These are phyloP conservation scores for Pyrenophora graminea DNA, from an alignment of 2,329 filamentous ascomycete genomes.

Conservation along the genomic window DNA sequence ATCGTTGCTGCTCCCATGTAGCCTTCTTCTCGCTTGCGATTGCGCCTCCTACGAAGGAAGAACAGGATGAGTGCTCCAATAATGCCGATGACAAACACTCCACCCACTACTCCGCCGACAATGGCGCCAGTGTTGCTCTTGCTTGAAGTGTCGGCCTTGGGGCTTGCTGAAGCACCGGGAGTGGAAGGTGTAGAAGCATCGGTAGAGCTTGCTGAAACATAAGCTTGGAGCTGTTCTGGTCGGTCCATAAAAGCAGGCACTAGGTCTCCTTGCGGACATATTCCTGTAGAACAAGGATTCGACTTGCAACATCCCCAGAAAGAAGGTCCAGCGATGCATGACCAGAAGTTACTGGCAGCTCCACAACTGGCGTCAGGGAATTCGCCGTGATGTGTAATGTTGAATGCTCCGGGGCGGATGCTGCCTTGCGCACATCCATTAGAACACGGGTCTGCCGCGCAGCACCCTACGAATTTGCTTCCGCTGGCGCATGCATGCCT, in stretches of 20 bases:
- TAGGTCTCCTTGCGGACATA: slow-evolving; percentile 38
- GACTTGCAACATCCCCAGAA: slow-evolving; percentile 33
- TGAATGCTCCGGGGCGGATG: slow-evolving; percentile 42
- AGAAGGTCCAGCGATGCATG: slow-evolving; percentile 30
- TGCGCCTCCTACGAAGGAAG: slow-evolving; percentile 24
- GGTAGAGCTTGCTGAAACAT: slow-evolving; percentile 5
- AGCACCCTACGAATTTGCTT: slow-evolving; percentile 50
- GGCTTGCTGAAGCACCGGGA: background rate
- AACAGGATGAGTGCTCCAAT: slow-evolving; percentile 32
- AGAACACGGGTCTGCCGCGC: slow-evolving; percentile 43
- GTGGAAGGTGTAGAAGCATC: background rate
- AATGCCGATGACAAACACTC: slow-evolving; percentile 27
- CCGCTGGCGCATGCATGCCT: slow-evolving; percentile 32
- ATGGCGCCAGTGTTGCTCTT: slow-evolving; percentile 28
- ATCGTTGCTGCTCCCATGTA: slow-evolving; percentile 13
- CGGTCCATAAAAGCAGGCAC: slow-evolving; percentile 30
- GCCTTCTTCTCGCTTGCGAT: slow-evolving; percentile 4
- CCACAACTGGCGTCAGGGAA: slow-evolving; percentile 43
- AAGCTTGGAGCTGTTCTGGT: slow-evolving; percentile 25
- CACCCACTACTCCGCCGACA: slow-evolving; percentile 36
- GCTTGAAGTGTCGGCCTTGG: slow-evolving; percentile 2
- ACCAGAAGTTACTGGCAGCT: slow-evolving; percentile 40
- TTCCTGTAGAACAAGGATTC: slow-evolving; percentile 37
- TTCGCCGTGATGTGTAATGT: slow-evolving; percentile 34
- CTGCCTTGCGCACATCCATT: slow-evolving; percentile 44